These are phyloP conservation scores for Papilionanthe hybrid DNA, from an alignment of 116 monocot species.

Conservation along the genomic window DNA sequence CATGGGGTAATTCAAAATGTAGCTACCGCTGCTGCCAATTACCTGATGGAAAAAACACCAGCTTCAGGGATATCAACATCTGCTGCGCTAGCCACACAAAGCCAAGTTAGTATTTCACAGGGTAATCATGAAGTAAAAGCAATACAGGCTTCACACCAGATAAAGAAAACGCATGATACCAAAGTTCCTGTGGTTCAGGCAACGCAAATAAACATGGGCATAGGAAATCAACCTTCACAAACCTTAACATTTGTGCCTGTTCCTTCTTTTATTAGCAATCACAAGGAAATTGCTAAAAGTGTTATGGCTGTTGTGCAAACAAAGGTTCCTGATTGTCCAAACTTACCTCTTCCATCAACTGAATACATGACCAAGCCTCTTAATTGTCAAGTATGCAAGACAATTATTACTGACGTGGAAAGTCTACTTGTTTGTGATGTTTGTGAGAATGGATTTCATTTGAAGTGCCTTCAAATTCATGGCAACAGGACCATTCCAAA, in stretches of 20 bases:
- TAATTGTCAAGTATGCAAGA: slow-evolving; percentile 73
- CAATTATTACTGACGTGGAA: slow-evolving; percentile 60
- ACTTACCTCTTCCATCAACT: slow-evolving; percentile 57
- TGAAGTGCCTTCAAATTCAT: slow-evolving; percentile 69
- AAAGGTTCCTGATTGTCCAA: slow-evolving; percentile 47
- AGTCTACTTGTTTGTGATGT: slow-evolving; percentile 89
- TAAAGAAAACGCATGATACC: slow-evolving; percentile 25
- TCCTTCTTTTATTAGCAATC: slow-evolving; percentile 27
- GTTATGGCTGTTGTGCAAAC: slow-evolving; percentile 60
- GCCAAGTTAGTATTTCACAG: slow-evolving; percentile 27
- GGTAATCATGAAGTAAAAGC: slow-evolving; percentile 19
- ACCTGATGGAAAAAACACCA: slow-evolving; percentile 16
- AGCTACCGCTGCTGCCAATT: slow-evolving; percentile 20
- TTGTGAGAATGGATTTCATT: slow-evolving; percentile 89
- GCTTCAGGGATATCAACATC: slow-evolving; percentile 26
- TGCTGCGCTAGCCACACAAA: slow-evolving; percentile 11
- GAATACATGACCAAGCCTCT: slow-evolving; percentile 64
- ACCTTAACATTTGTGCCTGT: slow-evolving; percentile 32
- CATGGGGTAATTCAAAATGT: background rate
- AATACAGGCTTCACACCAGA: slow-evolving; percentile 24
- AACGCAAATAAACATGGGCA: slow-evolving; percentile 26
- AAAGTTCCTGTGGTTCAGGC: slow-evolving; percentile 20
- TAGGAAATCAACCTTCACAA: slow-evolving; percentile 40
- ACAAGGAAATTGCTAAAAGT: slow-evolving; percentile 68
- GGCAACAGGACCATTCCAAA: slow-evolving; percentile 60